Percentiles rank a stretch among this genome's conserved stretches.
These are phyloP conservation scores for Phytophthora pseudosyringae DNA, from an alignment of 352 stramenopile species.

Conservation along the genomic window DNA sequence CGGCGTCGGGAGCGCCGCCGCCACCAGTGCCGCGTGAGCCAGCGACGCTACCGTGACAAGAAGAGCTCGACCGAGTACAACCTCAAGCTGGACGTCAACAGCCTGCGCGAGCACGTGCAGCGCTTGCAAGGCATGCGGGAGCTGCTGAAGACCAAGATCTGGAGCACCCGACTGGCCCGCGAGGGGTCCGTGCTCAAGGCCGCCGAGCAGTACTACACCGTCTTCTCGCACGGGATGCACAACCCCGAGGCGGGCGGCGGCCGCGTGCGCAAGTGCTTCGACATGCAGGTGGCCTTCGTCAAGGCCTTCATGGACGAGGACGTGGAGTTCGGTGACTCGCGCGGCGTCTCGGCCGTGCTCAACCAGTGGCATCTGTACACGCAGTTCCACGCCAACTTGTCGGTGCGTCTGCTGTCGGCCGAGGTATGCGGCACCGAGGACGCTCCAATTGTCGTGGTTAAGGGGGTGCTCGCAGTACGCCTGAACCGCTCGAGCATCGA, in stretches of 20 bases:
- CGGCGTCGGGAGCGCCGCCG: constrained; percentile 50
- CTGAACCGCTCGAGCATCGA: constrained; percentile 66
- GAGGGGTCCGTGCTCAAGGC: constrained; percentile 52
- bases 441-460: constrained; percentile 59
- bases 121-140: constrained; percentile 47
- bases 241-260: constrained; percentile 43
- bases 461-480: constrained; percentile 45
- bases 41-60: constrained; percentile 76
- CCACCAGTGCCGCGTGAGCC: constrained; percentile 69
- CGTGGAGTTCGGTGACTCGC: constrained; percentile 44
- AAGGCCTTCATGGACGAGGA: constrained; percentile 54
- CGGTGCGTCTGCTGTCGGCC: constrained; percentile 37
- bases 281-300: constrained; percentile 62
- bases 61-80: constrained; percentile 73
- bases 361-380: constrained; percentile 74
- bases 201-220: constrained; percentile 67
- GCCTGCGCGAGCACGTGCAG: constrained; percentile 61
- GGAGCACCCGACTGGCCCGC: constrained; percentile 44
- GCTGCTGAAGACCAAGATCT: constrained; percentile 56
- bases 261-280: constrained; percentile 49
- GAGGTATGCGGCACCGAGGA: constrained; percentile 56
- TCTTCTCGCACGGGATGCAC: constrained; percentile 64
- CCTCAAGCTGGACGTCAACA: constrained; percentile 70
- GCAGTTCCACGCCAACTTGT: constrained; percentile 54
- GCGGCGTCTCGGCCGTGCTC: constrained; percentile 50